phyloP scores from a whole-genome alignment of 2,329 filamentous ascomycete genomes.

The Fusarium verticillioides region DNA sequence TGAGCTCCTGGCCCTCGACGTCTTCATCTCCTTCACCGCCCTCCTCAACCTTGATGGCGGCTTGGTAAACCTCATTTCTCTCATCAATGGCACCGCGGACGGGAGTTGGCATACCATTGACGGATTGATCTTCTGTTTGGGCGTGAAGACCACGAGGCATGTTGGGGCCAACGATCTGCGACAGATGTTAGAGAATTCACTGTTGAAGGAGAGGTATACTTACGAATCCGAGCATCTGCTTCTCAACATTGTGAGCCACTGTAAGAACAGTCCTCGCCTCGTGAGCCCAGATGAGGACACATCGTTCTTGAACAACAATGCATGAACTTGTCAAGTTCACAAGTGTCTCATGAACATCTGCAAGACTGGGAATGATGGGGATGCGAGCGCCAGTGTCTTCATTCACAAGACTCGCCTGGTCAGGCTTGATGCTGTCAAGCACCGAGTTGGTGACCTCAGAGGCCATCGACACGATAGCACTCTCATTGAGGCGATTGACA shows the following conservation, averaged over 20 bases:
- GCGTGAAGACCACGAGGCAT: slow-evolving; percentile 39
- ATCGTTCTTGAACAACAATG: slow-evolving; percentile 37
- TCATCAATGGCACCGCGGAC: slow-evolving; percentile 44
- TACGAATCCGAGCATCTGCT: slow-evolving; percentile 42
- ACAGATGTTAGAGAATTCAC: no score
- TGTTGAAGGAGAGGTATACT: background rate
- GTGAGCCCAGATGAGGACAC: slow-evolving; percentile 41
- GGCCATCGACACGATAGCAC: slow-evolving; percentile 40
- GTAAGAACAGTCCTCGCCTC: slow-evolving; percentile 39
- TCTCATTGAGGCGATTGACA: slow-evolving; percentile 33
- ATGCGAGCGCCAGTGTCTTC: slow-evolving; percentile 40
- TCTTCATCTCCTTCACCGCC: slow-evolving; percentile 40
- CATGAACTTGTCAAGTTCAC: slow-evolving; percentile 34
- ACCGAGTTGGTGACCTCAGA: slow-evolving; percentile 39
- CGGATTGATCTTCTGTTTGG: slow-evolving; percentile 39
- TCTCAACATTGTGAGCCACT: slow-evolving; percentile 42
- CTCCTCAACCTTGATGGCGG: slow-evolving; percentile 42
- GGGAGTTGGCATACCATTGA: slow-evolving; percentile 25
- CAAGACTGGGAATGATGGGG: slow-evolving; percentile 33
- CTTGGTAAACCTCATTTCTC: slow-evolving; percentile 40
- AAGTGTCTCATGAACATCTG: slow-evolving; percentile 31
- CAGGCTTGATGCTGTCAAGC: slow-evolving; percentile 37
- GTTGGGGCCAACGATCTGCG: slow-evolving; percentile 38
- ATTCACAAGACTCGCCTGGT: slow-evolving; percentile 28
- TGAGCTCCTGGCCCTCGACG: slow-evolving; percentile 33